phyloP scores from a whole-genome alignment of 2,329 filamentous ascomycete species.

The Mycocentrospora acerina region DNA sequence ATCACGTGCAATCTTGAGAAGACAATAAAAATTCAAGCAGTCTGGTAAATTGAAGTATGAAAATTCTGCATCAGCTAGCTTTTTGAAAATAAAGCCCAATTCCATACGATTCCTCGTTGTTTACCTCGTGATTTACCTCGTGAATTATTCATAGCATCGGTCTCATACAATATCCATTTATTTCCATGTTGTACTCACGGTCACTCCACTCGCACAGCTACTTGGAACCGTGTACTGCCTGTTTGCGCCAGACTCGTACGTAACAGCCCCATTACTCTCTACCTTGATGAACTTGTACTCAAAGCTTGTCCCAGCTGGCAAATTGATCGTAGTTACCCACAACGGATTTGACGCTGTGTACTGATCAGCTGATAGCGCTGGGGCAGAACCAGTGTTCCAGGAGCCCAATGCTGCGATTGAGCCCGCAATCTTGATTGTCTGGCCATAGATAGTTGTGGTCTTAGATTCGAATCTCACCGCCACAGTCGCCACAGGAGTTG shows the following conservation, averaged over 20 bases:
- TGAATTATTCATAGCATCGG: too few species aligned
- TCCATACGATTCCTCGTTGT: too few species aligned
- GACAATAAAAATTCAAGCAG: too few species aligned
- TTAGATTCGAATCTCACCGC: constrained; percentile 50
- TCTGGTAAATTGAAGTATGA: too few species aligned
- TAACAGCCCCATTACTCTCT: constrained; percentile 48
- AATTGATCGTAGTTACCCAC: constrained; percentile 47
- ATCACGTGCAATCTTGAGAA: too few species aligned
- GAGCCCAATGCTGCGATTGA: constrained; percentile 47
- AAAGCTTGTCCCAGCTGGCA: constrained; percentile 47
- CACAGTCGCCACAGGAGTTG: constrained; percentile 29
- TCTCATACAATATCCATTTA: too few species aligned
- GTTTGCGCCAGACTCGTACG: constrained; percentile 49
- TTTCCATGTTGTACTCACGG: constrained; percentile 26
- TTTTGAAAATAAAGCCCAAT: too few species aligned
- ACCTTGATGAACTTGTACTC: constrained; percentile 51
- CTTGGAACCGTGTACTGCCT: constrained; percentile 41
- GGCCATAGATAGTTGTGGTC: constrained; percentile 50
- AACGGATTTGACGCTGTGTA: constrained; percentile 49
- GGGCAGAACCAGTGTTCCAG: constrained; percentile 46
- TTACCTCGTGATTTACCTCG: too few species aligned
- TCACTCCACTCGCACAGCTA: constrained; percentile 18
- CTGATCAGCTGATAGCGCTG: constrained; percentile 44
- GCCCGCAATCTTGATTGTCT: constrained; percentile 52
- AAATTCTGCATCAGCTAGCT: too few species aligned